These are phyloP conservation scores for Pythium rishiriense DNA, from an alignment of 352 stramenopile species.

Conservation along the genomic window DNA sequence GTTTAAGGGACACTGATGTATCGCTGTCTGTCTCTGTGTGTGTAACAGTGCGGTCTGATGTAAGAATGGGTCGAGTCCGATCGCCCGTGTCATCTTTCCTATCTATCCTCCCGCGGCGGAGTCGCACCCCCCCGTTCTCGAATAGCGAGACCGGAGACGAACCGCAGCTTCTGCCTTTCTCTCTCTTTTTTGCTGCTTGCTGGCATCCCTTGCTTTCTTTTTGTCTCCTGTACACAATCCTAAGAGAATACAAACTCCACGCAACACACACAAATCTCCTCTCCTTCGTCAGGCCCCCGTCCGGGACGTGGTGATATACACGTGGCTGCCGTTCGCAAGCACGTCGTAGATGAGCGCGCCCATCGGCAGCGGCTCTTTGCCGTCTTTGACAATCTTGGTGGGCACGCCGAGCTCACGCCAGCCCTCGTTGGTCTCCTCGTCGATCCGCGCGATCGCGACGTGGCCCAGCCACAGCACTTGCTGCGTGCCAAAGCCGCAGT, in stretches of 20 bases:
- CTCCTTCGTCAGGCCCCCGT: background rate
- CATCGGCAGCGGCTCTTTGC: constrained; percentile 44
- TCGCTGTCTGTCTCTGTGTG: background rate
- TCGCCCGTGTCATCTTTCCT: constrained; percentile 6
- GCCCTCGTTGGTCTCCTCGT: constrained; percentile 46
- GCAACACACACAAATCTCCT: too few species aligned
- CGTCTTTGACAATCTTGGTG: constrained; percentile 40
- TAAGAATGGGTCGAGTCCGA: constrained; percentile 13
- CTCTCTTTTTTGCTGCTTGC: constrained; percentile 3
- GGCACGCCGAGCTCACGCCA: constrained; percentile 57
- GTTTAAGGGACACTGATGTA: background rate
- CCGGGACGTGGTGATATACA: constrained; percentile 62
- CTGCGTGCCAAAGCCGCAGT: constrained; percentile 73
- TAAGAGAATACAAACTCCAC: constrained; percentile 25
- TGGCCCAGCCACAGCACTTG: constrained; percentile 71
- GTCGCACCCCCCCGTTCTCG: background rate
- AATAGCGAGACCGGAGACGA: background rate
- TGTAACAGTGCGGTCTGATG: constrained; percentile 28
- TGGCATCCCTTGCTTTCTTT: constrained; percentile 8
- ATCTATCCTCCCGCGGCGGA: constrained; percentile 21
- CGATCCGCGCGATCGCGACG: constrained; percentile 70
- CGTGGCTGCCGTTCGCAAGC: constrained; percentile 51
- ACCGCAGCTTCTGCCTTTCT: background rate
- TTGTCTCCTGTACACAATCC: constrained; percentile 29
- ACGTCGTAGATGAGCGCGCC: constrained; percentile 73